Conservation (phyloP, 2,329 filamentous ascomycete species). For the Sarocladiaceae sp. region DNA sequence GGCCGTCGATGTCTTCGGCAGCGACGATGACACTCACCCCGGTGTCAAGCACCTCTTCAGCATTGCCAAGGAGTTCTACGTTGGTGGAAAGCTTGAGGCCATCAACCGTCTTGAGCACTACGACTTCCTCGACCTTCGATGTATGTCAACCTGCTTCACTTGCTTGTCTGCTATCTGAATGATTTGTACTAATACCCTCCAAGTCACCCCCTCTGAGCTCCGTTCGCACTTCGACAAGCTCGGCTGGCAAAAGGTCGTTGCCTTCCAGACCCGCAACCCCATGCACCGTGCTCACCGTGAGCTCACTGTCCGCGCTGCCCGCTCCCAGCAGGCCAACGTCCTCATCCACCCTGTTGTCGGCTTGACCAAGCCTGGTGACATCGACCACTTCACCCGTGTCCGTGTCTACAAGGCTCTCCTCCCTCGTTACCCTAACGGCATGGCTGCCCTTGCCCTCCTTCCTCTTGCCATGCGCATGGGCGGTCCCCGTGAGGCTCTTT, state of each 20-base stretch:
- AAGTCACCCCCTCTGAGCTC: constrained; percentile 88
- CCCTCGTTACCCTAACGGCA: constrained; percentile 95
- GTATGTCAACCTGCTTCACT: constrained; percentile 41
- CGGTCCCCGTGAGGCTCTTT: constrained; percentile 94
- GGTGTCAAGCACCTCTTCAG: constrained; percentile 85
- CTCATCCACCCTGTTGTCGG: constrained; percentile 98
- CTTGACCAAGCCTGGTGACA: constrained; percentile 97
- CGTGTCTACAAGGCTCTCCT: constrained; percentile 97
- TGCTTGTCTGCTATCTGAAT: not conserved
- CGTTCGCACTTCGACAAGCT: constrained; percentile 98
- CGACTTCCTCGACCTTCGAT: constrained; percentile 95
- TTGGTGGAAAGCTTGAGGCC: constrained; percentile 93
- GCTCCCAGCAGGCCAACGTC: constrained; percentile 93
- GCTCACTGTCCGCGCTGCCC: constrained; percentile 92
- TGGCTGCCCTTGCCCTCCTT: constrained; percentile 92
- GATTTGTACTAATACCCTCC: no score
- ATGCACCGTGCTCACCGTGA: constrained; percentile 99
- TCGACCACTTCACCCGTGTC: constrained; percentile 98
- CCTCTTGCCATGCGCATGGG: constrained; percentile 99
- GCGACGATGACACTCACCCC: constrained; percentile 81
- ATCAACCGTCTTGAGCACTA: constrained; percentile 96
- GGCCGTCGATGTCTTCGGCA: constrained; percentile 90
- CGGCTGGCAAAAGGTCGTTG: constrained; percentile 94
- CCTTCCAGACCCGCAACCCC: constrained; percentile 98
- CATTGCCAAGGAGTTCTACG: constrained; percentile 78